A percentile compares a stretch with the other conserved stretches of the same genome.
Evolutionary conservation across 441 rosid genomes (phyloP).

Genomic region (Omphalea diandra): DNA sequence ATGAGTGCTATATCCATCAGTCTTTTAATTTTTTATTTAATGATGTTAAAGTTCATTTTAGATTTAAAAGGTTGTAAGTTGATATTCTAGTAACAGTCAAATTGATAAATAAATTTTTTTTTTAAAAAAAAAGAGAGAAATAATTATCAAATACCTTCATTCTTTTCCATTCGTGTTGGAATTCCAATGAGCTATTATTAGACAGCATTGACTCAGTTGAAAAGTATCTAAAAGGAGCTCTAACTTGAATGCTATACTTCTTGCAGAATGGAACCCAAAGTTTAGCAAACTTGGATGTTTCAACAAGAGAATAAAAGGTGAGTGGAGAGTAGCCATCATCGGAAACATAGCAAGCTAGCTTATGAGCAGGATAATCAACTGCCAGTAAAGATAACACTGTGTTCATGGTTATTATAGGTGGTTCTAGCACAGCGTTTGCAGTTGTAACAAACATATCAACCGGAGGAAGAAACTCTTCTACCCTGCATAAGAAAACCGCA

Average conservation of each 20-base stretch:
- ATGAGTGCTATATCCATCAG: too few species aligned
- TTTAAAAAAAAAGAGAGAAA: too few species aligned
- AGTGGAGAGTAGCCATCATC: conserved; percentile 75
- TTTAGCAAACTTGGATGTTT: conserved; percentile 63
- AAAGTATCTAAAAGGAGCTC: conserved; percentile 81
- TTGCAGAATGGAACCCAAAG: conserved; percentile 82
- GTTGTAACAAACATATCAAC: conserved; percentile 67
- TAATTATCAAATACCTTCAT: too few species aligned
- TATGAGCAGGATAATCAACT: conserved; percentile 67
- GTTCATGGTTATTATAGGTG: conserved; percentile 53
- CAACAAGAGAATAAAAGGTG: conserved; percentile 53
- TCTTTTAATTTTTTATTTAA: too few species aligned
- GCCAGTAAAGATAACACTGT: conserved; percentile 73
- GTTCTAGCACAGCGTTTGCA: conserved; percentile 50
- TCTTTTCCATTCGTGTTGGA: conserved; percentile 44
- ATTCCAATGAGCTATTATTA: conserved; percentile 23
- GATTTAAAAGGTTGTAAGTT: too few species aligned
- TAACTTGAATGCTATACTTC: conserved; percentile 47
- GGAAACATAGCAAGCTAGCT: conserved; percentile 74
- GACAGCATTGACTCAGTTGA: conserved; percentile 11
- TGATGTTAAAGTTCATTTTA: too few species aligned
- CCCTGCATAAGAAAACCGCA: too few species aligned
- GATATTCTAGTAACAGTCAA: too few species aligned
- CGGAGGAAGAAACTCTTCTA: conserved; percentile 41
- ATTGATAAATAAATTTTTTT: too few species aligned